Base-by-base conservation (phyloP, 768 basidiomycete species). In the Pholiota conissans region DNA sequence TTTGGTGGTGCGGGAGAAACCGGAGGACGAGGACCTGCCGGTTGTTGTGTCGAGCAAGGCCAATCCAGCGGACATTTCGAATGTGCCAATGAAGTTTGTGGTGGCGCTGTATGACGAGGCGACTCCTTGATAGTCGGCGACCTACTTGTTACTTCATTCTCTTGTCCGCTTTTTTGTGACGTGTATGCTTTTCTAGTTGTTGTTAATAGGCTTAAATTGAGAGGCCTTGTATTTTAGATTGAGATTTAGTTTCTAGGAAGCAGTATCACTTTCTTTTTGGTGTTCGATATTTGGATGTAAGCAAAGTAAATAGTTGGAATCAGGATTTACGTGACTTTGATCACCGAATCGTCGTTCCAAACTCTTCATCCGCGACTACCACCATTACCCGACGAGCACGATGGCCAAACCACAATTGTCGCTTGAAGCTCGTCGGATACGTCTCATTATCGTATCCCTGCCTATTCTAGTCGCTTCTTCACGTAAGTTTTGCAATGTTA, bases 391-490 rank as follows among this genome's bases (percentile, higher is more conserved):
- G 28, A 11, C 24, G 22, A 20, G 20, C 35, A 48, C 20, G 22
- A 74, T 73, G 72, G 66, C 65, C 13, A 65, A 67, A 55, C 65
- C 62, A 48, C 61, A 65, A 48, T 69, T 77, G 11, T 63, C 74
- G 9, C 69, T 73, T 6, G 73, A 74, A 63, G 72, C 74, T 3
- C 74, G 74, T 30, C 70, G 76, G 39, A 65, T 76, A 62, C 73
- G 76, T 18, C 81, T 77, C 26, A 80, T 90, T 57, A 85, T 90
- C 40, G 74, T 87, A 37, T 77, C 86, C 0, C 61, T 85, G 11
- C 89, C 89, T 3, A 79, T 90, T 42, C 84, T 89, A 49, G 84
- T 79, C 26, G 86, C 81, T 5, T 83, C 83, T 11, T 81, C 85
- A 49, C 79, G 89, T 90, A 55, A 58, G 84, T 76, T 10, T 6